Base-by-base conservation (phyloP, 2,329 filamentous ascomycete genomes). In the Alternaria tenuissima region DNA sequence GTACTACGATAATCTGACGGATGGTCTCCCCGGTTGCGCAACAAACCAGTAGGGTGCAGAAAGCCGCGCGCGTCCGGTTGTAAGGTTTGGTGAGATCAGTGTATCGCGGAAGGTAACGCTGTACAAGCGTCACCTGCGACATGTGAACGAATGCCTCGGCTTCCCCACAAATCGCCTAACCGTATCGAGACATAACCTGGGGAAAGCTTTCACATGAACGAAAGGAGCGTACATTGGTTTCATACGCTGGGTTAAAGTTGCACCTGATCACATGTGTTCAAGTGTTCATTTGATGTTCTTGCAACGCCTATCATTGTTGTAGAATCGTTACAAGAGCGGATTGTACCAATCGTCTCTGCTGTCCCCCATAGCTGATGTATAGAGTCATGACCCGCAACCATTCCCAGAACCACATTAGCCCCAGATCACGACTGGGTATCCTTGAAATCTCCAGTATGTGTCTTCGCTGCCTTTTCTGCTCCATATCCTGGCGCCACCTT, bases 91-190 rank as follows among this genome's bases (percentile, higher is more conserved):
- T 41, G 9, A n/a, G 20, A 38, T 28, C 43, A 42, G 46, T 56
- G 47, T 47, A 39, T 53, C 38, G 53, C 44, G 43, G 55, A 55
- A 58, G 56, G 58, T 46, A 60, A 57, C 46, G 62, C 53, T 26
- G 56, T 55, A 42, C 22, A 55, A 65, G 60, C 62, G 60, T 49
- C 43, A 51, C 43, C 47, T 55, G 62, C 63, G 62, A 49, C 65
- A 70, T 70, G 67, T 70, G 66, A 68, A 67, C 38, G 58, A 46
- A 60, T 60, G 62, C 67, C 67, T 64, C 62, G 67, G 67, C 65
- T 66, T 65, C 65, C 64, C 65, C 64, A 68, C 65, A 66, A 60
- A 51, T 5, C 56, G 59, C 47, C 55, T 58, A 58, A 36, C 59
- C 55, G 11, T 5, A 47, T 58, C 44, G 41, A 34, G 55, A 43